Percentiles rank a stretch among this genome's conserved stretches.
Conservation (phyloP, 306 rosid species). For the Arachis hypogaea region DNA sequence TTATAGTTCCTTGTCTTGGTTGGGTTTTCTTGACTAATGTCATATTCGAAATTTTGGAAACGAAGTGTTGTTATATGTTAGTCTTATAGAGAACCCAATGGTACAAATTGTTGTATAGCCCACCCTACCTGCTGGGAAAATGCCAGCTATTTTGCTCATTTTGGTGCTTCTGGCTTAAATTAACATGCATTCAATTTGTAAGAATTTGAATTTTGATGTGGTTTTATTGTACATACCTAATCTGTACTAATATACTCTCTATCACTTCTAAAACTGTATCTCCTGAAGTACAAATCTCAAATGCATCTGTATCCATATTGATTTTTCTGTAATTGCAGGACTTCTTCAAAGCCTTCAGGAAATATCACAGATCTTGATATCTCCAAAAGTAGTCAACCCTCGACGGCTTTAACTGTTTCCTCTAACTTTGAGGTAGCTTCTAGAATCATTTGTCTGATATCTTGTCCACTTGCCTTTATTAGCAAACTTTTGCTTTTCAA, state of each 20-base stretch:
- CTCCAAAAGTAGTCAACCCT: slow-evolving; percentile 64
- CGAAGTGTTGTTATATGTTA: background rate
- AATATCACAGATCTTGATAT: slow-evolving; percentile 61
- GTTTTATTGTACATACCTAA: slow-evolving; percentile 1
- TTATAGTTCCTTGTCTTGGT: slow-evolving; percentile 19
- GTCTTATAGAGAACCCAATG: background rate
- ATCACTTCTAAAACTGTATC: slow-evolving; percentile 9
- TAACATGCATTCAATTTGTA: background rate
- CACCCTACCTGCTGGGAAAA: background rate
- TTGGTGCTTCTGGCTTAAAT: slow-evolving; percentile 16
- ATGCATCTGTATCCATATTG: background rate
- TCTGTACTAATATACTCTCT: background rate
- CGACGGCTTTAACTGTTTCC: slow-evolving; percentile 83
- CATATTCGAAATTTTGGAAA: slow-evolving; percentile 21
- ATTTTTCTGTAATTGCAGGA: slow-evolving; percentile 55
- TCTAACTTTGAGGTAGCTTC: slow-evolving; percentile 87
- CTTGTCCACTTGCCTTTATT: background rate
- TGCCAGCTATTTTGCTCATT: background rate
- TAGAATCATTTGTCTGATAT: slow-evolving; percentile 28
- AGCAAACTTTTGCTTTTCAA: background rate
- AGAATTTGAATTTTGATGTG: slow-evolving; percentile 10
- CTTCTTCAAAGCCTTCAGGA: slow-evolving; percentile 65
- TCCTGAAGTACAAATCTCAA: slow-evolving; percentile 10
- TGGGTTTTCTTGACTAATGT: slow-evolving; percentile 23
- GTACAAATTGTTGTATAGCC: background rate